Evolutionary conservation across 2,329 filamentous ascomycete species (phyloP), one percentile per base, ranked within the genome.

Genomic region (Massarina eburnea): DNA sequence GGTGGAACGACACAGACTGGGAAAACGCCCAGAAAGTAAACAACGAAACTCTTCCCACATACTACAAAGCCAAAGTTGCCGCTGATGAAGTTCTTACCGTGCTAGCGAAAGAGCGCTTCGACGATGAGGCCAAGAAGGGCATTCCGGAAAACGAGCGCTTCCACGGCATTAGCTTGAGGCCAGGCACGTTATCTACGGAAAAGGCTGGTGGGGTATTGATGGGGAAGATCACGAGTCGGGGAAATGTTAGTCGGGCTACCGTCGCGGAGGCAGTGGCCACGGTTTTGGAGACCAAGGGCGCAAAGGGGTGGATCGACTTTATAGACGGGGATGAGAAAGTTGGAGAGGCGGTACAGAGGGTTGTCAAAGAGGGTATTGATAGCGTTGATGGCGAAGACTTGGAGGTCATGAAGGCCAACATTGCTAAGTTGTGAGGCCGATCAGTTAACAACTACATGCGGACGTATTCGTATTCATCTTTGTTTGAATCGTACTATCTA

Each of bases 61-160:
- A 82, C 55, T 76, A 71, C 52, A 70, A 75, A 33, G 79, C 79
- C 15, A 82, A 82, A 55, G 70, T 79, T 21, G 78, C 77, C 18
- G 78, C 79, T 1, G 79, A 82, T 50, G 78, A 81, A 62, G 77
- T 77, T 40, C 66, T 81, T 54, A 76, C 76, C 8, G 73, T 77
- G 4, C 57, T 76, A 27, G 58, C 58, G 15, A 68, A 62, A 26
- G 56, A 66, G 39, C 49, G 67, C 6, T 41, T 57, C 35, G 59
- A 57, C 8, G 57, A 59, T 4, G 66, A 70, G 33, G 52, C 43
- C 8, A 61, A 59, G 37, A 57, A 62, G 9, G 59, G 57, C 3
- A 49, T 68, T 0, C 40, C 55, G 2, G 55, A 54, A 41, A 50
- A 48, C 3, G 58, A 68, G n/a, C 50, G 56, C 10, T 78, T 80